Conservation (phyloP, 306 rosid genomes). For the Acmispon strigosus region DNA sequence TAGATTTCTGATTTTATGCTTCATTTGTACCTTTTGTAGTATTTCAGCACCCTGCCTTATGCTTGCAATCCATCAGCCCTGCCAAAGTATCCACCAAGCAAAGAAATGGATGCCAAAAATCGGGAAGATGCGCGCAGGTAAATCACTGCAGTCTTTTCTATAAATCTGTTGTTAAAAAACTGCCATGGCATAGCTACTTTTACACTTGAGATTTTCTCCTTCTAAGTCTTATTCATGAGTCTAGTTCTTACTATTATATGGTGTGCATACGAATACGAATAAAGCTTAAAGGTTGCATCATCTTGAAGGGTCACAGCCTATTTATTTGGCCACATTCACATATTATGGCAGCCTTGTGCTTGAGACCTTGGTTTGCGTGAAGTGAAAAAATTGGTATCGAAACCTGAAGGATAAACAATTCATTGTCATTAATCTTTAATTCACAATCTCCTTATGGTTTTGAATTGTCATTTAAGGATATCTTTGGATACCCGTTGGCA, state of each 20-base stretch:
- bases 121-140: slow-evolving; percentile 57
- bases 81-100: slow-evolving; percentile 91
- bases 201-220: neutral
- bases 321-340: neutral
- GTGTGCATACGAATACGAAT: neutral
- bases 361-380: neutral
- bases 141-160: neutral
- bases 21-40: slow-evolving; percentile 40
- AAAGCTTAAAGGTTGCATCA: neutral
- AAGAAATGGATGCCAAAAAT: slow-evolving; percentile 82
- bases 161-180: neutral
- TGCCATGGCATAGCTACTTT: neutral
- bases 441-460: neutral
- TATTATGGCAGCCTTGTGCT: neutral
- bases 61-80: slow-evolving; percentile 74
- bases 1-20: slow-evolving; percentile 14
- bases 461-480: neutral
- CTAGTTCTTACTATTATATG: neutral
- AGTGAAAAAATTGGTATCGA: neutral
- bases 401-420: neutral
- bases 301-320: neutral
- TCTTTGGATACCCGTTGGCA: no score
- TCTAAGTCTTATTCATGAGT: neutral
- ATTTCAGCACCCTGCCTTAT: slow-evolving; percentile 73
- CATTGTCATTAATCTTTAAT: neutral